Conservation (phyloP, 169 alveolate species). For the Fabrea salina region DNA sequence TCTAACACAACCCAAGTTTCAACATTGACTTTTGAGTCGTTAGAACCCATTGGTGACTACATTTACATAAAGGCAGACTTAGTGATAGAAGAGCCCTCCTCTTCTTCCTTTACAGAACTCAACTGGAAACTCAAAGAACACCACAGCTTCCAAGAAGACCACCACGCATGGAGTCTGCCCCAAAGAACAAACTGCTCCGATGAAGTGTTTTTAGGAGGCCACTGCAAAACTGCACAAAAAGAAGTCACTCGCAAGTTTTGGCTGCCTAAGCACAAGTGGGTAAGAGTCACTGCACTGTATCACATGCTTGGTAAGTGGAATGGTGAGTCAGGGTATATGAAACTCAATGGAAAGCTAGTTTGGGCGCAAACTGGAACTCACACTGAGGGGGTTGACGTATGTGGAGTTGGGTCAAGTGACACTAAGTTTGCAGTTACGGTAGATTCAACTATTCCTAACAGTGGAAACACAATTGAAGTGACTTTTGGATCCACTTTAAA, state of each 20-base stretch:
- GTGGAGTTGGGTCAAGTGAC: background rate
- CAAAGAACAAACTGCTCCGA: background rate
- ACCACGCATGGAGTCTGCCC: background rate
- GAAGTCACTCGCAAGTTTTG: background rate
- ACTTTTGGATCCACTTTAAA: background rate
- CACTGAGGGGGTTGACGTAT: background rate
- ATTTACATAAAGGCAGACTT: background rate
- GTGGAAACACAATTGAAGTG: background rate
- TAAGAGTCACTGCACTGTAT: background rate
- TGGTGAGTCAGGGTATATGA: background rate
- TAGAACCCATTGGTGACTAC: background rate
- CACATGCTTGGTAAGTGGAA: background rate
- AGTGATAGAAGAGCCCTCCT: background rate
- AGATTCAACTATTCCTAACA: background rate
- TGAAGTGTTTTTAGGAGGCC: no score
- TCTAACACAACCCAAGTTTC: background rate
- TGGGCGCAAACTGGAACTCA: background rate
- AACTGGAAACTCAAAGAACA: background rate
- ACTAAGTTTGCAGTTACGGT: background rate
- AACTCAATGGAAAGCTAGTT: background rate
- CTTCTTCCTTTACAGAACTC: background rate
- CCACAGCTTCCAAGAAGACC: background rate
- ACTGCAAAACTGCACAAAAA: no score
- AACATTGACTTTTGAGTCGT: background rate
- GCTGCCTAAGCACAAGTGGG: background rate